Evolutionary conservation across 768 basidiomycete species (phyloP).

Genomic region (Dentipellis fragilis): DNA sequence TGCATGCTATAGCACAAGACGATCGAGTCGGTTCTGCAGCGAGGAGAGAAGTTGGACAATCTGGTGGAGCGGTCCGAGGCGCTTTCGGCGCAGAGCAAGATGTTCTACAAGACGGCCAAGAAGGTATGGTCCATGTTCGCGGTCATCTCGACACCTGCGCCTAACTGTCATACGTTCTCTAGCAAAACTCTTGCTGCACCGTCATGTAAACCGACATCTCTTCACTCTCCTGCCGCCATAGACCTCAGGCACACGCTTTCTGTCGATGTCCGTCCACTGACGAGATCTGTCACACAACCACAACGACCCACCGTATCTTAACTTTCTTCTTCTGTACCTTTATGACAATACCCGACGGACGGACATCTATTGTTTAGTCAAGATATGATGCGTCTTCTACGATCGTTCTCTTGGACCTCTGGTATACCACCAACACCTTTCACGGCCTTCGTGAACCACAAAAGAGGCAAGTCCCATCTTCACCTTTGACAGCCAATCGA

Average conservation of each 20-base stretch:
- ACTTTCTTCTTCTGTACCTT: not conserved
- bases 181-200: not conserved
- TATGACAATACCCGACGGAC: not conserved
- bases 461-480: too few relatives aligned
- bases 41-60: slow-evolving; percentile 94
- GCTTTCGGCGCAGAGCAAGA: slow-evolving; percentile 84
- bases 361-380: not conserved
- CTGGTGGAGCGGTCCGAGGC: slow-evolving; percentile 89
- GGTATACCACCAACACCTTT: too few relatives aligned
- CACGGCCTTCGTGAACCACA: too few relatives aligned
- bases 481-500: too few relatives aligned
- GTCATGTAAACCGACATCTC: not conserved
- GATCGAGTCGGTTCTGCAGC: slow-evolving; percentile 91
- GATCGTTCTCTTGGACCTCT: too few relatives aligned
- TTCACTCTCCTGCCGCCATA: slow-evolving; percentile 8
- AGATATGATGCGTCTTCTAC: too few relatives aligned
- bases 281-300: not conserved
- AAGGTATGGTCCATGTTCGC: slow-evolving; percentile 47
- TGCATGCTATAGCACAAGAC: slow-evolving; percentile 77
- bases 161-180: not conserved
- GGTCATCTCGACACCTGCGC: too few relatives aligned
- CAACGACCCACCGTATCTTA: not conserved
- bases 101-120: slow-evolving; percentile 99
- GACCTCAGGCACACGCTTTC: not conserved
- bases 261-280: not conserved